Conservation (phyloP, 805 yeast species). For the Huiozyma naganishii region DNA sequence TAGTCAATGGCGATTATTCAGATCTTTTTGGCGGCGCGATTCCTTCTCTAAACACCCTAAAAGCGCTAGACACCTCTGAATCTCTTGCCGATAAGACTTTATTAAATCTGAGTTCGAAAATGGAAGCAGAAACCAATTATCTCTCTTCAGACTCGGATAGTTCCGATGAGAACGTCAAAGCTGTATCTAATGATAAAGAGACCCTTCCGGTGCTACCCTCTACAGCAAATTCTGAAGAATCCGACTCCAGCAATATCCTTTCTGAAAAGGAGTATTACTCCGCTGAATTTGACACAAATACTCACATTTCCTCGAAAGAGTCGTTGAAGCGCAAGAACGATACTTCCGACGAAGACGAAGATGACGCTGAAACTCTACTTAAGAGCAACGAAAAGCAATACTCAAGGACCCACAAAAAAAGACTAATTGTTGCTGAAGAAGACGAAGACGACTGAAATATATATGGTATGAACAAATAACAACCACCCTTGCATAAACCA, state of each 20-base stretch:
- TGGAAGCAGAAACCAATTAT: neutral
- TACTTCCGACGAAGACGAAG: neutral
- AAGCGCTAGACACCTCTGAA: neutral
- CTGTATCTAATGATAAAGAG: no score
- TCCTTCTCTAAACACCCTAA: conserved; percentile 7
- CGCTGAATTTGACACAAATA: neutral
- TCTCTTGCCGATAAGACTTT: conserved; percentile 13
- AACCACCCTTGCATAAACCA: no score
- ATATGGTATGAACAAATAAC: neutral
- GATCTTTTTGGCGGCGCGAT: conserved; percentile 22
- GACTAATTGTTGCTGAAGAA: neutral
- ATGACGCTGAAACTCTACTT: neutral
- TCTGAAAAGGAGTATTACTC: neutral
- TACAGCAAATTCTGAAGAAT: neutral
- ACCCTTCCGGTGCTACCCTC: no score
- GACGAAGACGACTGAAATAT: neutral
- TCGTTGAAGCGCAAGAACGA: neutral
- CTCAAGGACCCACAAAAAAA: neutral
- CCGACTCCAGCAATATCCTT: neutral
- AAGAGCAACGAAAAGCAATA: no score
- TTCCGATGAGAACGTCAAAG: neutral
- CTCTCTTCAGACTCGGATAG: neutral
- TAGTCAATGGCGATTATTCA: conserved; percentile 11
- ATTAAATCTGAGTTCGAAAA: conserved; percentile 3
- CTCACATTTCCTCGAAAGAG: neutral